Conservation (phyloP, 306 rosid species). For the Citrullus colocynthis region DNA sequence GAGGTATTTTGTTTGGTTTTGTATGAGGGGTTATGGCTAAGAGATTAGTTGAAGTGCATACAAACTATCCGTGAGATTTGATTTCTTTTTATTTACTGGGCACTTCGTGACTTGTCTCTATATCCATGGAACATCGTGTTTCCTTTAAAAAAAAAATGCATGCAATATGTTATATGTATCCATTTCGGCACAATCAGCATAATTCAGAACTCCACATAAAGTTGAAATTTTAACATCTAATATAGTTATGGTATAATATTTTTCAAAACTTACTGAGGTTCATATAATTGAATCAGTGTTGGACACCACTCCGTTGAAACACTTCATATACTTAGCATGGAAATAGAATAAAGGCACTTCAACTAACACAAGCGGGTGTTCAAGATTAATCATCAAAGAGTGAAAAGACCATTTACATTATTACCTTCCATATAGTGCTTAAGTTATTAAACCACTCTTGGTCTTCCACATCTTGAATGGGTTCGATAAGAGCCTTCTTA, state of each 20-base stretch:
- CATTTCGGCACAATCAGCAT: neutral
- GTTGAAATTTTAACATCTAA: neutral
- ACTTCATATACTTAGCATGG: neutral
- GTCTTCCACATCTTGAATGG: constrained; percentile 56
- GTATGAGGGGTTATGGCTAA: neutral
- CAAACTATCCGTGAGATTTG: neutral
- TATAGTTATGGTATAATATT: neutral
- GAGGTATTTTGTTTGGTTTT: neutral
- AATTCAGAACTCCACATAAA: neutral
- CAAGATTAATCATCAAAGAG: neutral
- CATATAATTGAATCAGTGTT: neutral
- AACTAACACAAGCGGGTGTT: neutral
- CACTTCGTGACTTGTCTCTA: neutral
- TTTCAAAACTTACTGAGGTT: neutral
- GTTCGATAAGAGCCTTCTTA: constrained; percentile 51
- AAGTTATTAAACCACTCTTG: constrained; percentile 81
- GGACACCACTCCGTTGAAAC: neutral
- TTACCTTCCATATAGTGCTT: constrained; percentile 86
- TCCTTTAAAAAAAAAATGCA: neutral
- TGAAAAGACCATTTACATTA: constrained; percentile 14
- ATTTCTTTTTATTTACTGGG: neutral
- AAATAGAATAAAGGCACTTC: neutral
- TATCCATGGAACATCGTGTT: neutral
- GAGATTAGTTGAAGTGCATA: neutral
- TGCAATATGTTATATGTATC: neutral